A percentile compares a stretch with the other conserved stretches of the same genome.
These are phyloP conservation scores for Bryum argenteum DNA, from an alignment of 225 moss, liverwort and hornwort species.

Conservation along the genomic window DNA sequence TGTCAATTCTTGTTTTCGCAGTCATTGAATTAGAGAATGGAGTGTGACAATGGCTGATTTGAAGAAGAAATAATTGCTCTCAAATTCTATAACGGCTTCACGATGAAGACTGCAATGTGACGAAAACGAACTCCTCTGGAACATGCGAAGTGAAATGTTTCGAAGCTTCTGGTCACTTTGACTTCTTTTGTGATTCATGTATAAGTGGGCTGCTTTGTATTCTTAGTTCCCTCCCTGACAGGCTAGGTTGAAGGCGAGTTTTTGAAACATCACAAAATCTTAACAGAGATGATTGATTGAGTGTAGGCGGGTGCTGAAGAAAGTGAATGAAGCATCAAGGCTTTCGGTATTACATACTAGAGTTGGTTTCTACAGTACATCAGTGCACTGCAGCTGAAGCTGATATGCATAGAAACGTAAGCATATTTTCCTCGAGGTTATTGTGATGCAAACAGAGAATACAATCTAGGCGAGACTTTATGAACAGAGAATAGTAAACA, in stretches of 20 bases:
- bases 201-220: constrained; percentile 1
- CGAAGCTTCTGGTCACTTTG: background rate
- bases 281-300: constrained; percentile 3
- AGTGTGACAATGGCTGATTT: background rate
- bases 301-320: constrained; percentile 41
- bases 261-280: background rate
- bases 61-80: background rate
- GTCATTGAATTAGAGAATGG: background rate
- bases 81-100: too few species aligned
- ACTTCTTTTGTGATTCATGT: background rate
- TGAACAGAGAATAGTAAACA: background rate
- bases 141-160: background rate
- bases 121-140: background rate
- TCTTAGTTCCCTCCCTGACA: constrained; percentile 9
- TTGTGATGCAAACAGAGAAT: background rate
- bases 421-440: too few species aligned
- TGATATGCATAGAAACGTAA: too few species aligned
- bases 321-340: constrained; percentile 33
- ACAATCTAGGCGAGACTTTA: background rate
- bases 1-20: too few species aligned
- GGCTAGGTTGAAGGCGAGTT: background rate
- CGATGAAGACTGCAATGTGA: background rate
- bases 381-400: too few species aligned
- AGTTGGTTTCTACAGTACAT: too few species aligned
- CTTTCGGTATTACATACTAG: too few species aligned